These are phyloP conservation scores for Pachysandra terminalis DNA, from an alignment of 164 flowering plant species.

Conservation along the genomic window DNA sequence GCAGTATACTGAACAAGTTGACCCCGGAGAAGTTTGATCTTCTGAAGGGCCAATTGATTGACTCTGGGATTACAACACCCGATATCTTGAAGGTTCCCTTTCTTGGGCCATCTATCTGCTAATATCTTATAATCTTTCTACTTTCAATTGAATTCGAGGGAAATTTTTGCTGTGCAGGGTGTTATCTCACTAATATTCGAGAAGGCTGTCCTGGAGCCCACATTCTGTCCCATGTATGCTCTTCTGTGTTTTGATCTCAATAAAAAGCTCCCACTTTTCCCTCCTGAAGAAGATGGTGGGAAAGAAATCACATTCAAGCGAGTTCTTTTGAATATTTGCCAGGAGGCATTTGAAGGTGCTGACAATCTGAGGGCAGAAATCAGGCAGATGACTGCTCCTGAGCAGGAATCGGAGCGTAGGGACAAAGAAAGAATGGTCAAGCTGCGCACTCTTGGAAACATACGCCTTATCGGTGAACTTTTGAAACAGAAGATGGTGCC, in stretches of 20 bases:
- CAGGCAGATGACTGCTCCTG: constrained; percentile 82
- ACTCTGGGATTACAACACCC: constrained; percentile 88
- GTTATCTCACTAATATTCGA: constrained; percentile 88
- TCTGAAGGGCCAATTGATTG: constrained; percentile 89
- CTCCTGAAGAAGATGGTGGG: constrained; percentile 85
- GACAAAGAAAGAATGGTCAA: constrained; percentile 84
- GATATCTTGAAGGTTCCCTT: constrained; percentile 76
- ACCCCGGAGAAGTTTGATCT: constrained; percentile 98
- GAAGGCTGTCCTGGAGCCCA: constrained; percentile 94
- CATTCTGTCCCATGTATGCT: constrained; percentile 97
- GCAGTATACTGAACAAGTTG: constrained; percentile 94
- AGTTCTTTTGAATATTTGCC: constrained; percentile 80
- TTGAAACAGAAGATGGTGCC: constrained; percentile 96
- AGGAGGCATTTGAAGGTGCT: constrained; percentile 96
- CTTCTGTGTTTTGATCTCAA: constrained; percentile 83
- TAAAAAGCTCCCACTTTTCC: constrained; percentile 86
- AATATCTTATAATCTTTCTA: background rate
- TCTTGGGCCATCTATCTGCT: background rate
- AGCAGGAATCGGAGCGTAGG: constrained; percentile 76
- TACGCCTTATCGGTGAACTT: constrained; percentile 94
- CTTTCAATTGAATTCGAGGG: background rate
- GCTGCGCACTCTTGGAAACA: constrained; percentile 92
- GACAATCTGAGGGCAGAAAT: constrained; percentile 72
- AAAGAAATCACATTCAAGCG: constrained; percentile 88
- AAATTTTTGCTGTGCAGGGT: constrained; percentile 45